These are phyloP conservation scores for Cercospora sp. DNA, from an alignment of 2,329 filamentous ascomycete species.

Conservation along the genomic window DNA sequence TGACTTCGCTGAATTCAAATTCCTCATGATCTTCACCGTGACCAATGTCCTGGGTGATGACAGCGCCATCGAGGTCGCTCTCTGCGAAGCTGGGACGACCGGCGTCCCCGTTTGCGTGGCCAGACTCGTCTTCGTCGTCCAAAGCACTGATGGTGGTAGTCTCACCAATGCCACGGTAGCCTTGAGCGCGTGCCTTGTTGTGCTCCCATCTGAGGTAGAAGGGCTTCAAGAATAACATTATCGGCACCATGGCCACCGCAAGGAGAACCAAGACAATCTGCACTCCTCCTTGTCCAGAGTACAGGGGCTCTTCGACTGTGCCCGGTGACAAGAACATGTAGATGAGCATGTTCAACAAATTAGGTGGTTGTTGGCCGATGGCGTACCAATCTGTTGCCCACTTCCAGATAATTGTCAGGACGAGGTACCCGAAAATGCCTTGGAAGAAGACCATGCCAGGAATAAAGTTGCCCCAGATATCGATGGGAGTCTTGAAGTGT, in stretches of 20 bases:
- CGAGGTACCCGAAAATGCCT: conserved; percentile 94
- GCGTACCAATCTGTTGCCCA: conserved; percentile 88
- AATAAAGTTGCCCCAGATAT: conserved; percentile 96
- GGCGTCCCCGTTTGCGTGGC: conserved; percentile 55
- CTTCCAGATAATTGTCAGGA: conserved; percentile 93
- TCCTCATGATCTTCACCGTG: conserved; percentile 80
- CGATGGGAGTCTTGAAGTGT: conserved; percentile 91
- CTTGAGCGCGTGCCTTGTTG: conserved; percentile 80
- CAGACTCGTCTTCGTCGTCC: conserved; percentile 79
- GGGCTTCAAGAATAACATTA: conserved; percentile 91
- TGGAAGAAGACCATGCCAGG: conserved; percentile 99
- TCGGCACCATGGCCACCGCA: conserved; percentile 81
- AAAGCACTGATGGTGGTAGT: conserved; percentile 82
- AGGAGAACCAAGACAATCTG: conserved; percentile 78
- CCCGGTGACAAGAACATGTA: conserved; percentile 98
- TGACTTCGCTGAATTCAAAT: conserved; percentile 94
- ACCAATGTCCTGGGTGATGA: conserved; percentile 81
- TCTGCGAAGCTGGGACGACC: conserved; percentile 69
- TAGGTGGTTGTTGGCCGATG: conserved; percentile 69
- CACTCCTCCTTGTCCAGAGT: conserved; percentile 71
- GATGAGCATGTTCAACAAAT: conserved; percentile 96
- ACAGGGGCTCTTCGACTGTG: conserved; percentile 70
- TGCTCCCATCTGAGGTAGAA: conserved; percentile 93
- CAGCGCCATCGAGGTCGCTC: conserved; percentile 74
- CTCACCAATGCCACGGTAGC: conserved; percentile 92